Evolutionary conservation across 495 filamentous ascomycete genomes (phyloP).

Genomic region (Cladorrhinum samala): DNA sequence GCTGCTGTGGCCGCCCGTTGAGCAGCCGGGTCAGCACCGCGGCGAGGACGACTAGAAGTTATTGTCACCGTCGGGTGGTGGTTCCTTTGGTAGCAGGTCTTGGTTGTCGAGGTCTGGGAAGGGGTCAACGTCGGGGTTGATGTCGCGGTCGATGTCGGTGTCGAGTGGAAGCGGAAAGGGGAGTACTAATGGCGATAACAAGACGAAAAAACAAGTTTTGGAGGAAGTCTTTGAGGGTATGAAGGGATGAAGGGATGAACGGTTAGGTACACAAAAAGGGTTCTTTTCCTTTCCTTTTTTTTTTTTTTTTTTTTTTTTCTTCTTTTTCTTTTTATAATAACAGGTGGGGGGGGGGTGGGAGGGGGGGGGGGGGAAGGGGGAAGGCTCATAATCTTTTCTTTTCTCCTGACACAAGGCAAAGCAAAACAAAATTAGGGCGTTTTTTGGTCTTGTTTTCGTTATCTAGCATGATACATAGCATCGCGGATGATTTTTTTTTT

Average conservation of each 20-base stretch:
- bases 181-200: neutral
- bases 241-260: neutral
- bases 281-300: too few species aligned
- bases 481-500: too few species aligned
- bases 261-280: too few species aligned
- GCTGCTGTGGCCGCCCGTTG: slow-evolving; percentile 15
- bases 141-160: neutral
- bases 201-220: neutral
- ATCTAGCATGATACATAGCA: too few species aligned
- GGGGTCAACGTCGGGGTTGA: neutral
- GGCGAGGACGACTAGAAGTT: neutral
- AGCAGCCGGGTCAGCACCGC: neutral
- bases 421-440: too few species aligned
- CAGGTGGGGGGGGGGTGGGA: too few species aligned
- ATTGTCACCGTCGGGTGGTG: neutral
- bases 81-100: neutral
- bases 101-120: neutral
- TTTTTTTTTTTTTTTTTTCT: too few species aligned
- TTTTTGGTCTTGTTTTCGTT: too few species aligned
- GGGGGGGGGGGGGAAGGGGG: too few species aligned
- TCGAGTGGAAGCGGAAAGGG: neutral
- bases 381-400: too few species aligned
- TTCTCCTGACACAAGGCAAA: too few species aligned
- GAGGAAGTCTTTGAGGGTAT: neutral
- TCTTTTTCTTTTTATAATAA: too few species aligned